Conservation (phyloP, 345 rosid species). For the Populus nigra region DNA sequence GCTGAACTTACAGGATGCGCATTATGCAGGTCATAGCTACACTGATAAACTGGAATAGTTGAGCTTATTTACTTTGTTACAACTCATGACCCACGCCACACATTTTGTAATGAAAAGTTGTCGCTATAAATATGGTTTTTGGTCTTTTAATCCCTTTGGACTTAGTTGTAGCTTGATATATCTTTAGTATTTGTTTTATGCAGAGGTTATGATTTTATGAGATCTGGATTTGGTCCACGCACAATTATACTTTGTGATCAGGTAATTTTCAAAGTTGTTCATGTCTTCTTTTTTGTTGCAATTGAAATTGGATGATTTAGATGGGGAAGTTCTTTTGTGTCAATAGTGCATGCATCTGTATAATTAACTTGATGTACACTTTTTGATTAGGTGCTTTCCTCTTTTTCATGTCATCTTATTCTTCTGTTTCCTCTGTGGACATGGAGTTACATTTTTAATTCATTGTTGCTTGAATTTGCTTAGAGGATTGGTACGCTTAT, state of each 20-base stretch:
- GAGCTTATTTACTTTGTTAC: conserved; percentile 3
- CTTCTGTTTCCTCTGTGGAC: neutral
- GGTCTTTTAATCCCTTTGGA: neutral
- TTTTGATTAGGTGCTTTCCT: neutral
- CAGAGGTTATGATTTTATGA: conserved; percentile 75
- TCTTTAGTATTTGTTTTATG: conserved; percentile 9
- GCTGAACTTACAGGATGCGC: conserved; percentile 76
- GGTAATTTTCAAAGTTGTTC: conserved; percentile 38
- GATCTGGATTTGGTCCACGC: conserved; percentile 63
- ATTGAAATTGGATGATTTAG: conserved; percentile 10
- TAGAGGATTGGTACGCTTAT: neutral
- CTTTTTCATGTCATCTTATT: neutral
- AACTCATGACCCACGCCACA: neutral
- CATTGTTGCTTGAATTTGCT: neutral
- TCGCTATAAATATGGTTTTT: neutral
- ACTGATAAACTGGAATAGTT: conserved; percentile 12
- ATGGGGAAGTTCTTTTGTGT: neutral
- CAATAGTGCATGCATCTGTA: neutral
- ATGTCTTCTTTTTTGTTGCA: neutral
- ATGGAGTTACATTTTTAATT: neutral
- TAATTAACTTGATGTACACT: neutral
- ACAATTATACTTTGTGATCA: conserved; percentile 94
- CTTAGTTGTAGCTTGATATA: conserved; percentile 3
- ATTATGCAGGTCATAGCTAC: conserved; percentile 65
- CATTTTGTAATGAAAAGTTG: neutral